Conservation (phyloP, 768 basidiomycete species). For the Boletus reticuloceps region DNA sequence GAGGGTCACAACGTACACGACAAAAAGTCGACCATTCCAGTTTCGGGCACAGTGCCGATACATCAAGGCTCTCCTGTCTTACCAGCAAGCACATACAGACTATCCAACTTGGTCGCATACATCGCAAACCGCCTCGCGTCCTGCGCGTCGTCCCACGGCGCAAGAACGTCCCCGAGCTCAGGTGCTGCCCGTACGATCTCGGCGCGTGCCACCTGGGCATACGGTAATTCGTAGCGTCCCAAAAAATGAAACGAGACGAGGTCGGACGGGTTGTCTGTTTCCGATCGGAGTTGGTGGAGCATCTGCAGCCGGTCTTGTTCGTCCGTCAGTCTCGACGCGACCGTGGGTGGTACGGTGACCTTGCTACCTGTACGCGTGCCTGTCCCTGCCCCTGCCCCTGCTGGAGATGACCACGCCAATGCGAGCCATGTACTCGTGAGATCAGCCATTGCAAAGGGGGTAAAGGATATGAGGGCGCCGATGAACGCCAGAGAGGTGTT, state of each 20-base stretch:
- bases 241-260: conserved; percentile 28
- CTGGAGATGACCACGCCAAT: conserved; percentile 34
- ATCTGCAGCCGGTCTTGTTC: conserved; percentile 35
- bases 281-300: conserved; percentile 19
- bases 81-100: conserved; percentile 19
- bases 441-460: conserved; percentile 49
- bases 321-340: conserved; percentile 34
- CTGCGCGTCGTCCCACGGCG: conserved; percentile 28
- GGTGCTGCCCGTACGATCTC: conserved; percentile 17
- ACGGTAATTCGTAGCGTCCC: conserved; percentile 16
- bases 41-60: too few relatives aligned
- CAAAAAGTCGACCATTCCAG: too few relatives aligned
- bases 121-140: conserved; percentile 24
- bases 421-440: conserved; percentile 50
- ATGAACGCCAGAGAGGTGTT: conserved; percentile 49
- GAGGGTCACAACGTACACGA: too few relatives aligned
- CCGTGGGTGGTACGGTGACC: conserved; percentile 34
- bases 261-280: conserved; percentile 25
- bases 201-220: conserved; percentile 15
- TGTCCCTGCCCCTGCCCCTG: neutral
- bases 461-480: conserved; percentile 41
- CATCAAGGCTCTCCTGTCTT: neutral
- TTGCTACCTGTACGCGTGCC: neutral
- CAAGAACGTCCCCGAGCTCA: conserved; percentile 15
- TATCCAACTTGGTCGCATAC: conserved; percentile 28